Conservation (phyloP, 2,329 filamentous ascomycete species). For the Fusarium euwallaceae region DNA sequence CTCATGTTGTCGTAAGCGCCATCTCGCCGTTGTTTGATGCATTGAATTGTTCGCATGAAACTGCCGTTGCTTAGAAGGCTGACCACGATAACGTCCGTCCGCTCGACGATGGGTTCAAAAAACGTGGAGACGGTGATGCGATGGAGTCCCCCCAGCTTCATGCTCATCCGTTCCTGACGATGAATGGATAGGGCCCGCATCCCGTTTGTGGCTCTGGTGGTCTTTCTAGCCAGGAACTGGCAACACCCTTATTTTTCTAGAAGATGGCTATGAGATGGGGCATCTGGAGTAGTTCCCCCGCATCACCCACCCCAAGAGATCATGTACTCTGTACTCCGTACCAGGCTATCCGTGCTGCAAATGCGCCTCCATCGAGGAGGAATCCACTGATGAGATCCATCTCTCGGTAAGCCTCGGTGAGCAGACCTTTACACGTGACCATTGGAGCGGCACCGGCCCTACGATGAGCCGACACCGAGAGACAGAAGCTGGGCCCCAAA, state of each 20-base stretch:
- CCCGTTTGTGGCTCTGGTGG: constrained; percentile 34
- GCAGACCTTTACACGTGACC: constrained; percentile 16
- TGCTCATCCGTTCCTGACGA: constrained; percentile 29
- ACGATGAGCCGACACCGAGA: constrained; percentile 31
- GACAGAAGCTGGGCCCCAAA: constrained; percentile 29
- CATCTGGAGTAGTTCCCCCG: constrained; percentile 47
- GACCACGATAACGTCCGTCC: constrained; percentile 13
- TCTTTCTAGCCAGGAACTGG: constrained; percentile 46
- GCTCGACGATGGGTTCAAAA: constrained; percentile 7
- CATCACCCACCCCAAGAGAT: constrained; percentile 42
- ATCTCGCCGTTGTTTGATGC: neutral
- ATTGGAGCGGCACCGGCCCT: neutral
- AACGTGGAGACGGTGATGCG: constrained; percentile 36
- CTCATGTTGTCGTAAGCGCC: constrained; percentile 2
- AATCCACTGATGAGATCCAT: constrained; percentile 42
- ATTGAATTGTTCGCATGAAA: constrained; percentile 13
- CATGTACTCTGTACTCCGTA: constrained; percentile 45
- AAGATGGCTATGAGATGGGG: constrained; percentile 45
- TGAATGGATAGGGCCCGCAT: constrained; percentile 40
- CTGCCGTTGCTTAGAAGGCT: neutral
- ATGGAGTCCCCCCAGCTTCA: constrained; percentile 28
- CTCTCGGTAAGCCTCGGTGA: constrained; percentile 36
- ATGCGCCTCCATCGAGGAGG: constrained; percentile 41
- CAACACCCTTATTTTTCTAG: constrained; percentile 40
- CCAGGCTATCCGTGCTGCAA: constrained; percentile 48